These are phyloP conservation scores for Candida sonorensis DNA, from an alignment of 805 yeast genomes.

Conservation along the genomic window DNA sequence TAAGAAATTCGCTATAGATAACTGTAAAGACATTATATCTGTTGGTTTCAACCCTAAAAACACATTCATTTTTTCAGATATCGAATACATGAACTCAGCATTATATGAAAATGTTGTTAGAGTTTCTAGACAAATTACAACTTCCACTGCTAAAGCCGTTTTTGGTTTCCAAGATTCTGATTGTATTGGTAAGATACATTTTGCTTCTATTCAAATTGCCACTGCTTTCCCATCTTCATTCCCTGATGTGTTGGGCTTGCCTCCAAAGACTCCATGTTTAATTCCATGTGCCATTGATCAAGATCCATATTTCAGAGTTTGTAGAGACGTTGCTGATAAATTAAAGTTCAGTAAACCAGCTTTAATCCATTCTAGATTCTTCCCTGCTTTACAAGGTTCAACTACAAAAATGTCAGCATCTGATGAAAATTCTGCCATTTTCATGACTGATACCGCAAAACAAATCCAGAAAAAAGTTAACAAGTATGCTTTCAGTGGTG, in stretches of 20 bases:
- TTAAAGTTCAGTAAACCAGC: constrained; percentile 87
- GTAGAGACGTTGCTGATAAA: constrained; percentile 95
- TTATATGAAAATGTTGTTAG: constrained; percentile 93
- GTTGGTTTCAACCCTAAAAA: constrained; percentile 93
- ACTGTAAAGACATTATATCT: constrained; percentile 88
- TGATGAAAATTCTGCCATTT: constrained; percentile 83
- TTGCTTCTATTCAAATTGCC: constrained; percentile 94
- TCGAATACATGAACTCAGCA: constrained; percentile 87
- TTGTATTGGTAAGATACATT: constrained; percentile 89
- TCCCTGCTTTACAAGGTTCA: constrained; percentile 98
- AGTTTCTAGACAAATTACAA: constrained; percentile 89
- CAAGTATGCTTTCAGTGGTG: constrained; percentile 96
- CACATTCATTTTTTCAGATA: constrained; percentile 91
- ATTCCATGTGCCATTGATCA: constrained; percentile 99
- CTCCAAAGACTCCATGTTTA: constrained; percentile 87
- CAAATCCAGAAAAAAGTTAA: constrained; percentile 91
- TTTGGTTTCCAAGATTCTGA: constrained; percentile 95
- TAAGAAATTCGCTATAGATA: constrained; percentile 68
- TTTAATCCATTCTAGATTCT: constrained; percentile 86
- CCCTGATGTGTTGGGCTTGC: constrained; percentile 85
- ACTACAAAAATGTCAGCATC: constrained; percentile 96
- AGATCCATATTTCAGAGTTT: constrained; percentile 96
- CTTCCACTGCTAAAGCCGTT: constrained; percentile 95
- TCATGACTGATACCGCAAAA: constrained; percentile 90
- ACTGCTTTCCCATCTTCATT: constrained; percentile 94